phyloP scores from a whole-genome alignment of 108 stramenopile species.

The Seminavis robusta region DNA sequence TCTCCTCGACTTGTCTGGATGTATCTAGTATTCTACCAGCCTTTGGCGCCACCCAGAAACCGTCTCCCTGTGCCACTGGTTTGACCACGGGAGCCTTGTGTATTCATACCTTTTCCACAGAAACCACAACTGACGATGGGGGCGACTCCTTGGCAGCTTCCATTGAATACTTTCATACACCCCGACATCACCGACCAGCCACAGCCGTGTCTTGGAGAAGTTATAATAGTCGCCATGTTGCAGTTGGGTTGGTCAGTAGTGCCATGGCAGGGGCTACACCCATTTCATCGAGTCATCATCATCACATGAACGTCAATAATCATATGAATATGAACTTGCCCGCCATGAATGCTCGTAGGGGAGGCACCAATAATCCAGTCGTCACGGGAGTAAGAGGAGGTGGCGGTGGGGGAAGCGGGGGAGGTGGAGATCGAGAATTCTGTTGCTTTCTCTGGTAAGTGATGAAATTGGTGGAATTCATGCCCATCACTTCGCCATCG shows the following conservation, averaged over 20 bases:
- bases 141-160: constrained; percentile 28
- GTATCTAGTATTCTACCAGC: constrained; percentile 17
- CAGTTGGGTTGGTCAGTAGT: constrained; percentile 64
- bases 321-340: too few relatives aligned
- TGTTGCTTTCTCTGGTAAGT: constrained; percentile 73
- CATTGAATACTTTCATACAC: constrained; percentile 59
- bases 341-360: too few relatives aligned
- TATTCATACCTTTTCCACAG: constrained; percentile 45
- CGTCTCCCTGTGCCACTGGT: constrained; percentile 52
- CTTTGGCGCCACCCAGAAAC: neutral
- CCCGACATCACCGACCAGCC: constrained; percentile 64
- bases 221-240: constrained; percentile 46
- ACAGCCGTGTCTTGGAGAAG: constrained; percentile 69
- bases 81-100: constrained; percentile 68
- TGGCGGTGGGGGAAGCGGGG: too few relatives aligned
- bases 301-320: too few relatives aligned
- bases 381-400: too few relatives aligned
- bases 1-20: constrained; percentile 62
- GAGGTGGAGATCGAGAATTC: constrained; percentile 65
- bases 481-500: neutral
- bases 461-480: constrained; percentile 15
- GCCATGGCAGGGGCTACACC: too few relatives aligned
- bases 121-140: constrained; percentile 4
- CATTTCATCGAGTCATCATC: too few relatives aligned
- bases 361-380: too few relatives aligned